Percentiles rank a stretch among this genome's conserved stretches.
Conservation (phyloP, 345 rosid genomes). For the Aegle marmelos region DNA sequence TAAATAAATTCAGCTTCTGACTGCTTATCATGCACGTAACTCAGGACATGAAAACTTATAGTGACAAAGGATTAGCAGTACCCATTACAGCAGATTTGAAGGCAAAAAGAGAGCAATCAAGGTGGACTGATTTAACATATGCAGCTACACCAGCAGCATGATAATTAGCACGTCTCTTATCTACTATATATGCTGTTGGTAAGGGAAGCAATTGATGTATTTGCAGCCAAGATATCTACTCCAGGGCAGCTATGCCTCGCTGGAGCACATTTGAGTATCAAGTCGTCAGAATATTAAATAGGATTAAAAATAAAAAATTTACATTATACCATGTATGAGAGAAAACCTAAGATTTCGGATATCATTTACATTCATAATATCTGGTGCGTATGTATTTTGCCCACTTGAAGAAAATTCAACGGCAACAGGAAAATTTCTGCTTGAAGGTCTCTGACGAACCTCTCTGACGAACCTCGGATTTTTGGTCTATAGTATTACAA, state of each 20-base stretch:
- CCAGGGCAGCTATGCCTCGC: slow-evolving; percentile 51
- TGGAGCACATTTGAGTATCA: slow-evolving; percentile 16
- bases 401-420: slow-evolving; percentile 41
- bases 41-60: neutral
- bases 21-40: neutral
- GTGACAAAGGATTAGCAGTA: slow-evolving; percentile 30
- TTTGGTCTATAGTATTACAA: neutral
- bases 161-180: slow-evolving; percentile 22
- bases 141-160: slow-evolving; percentile 45
- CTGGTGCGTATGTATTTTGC: slow-evolving; percentile 17
- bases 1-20: slow-evolving; percentile 35
- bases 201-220: slow-evolving; percentile 24
- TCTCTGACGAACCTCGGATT: slow-evolving; percentile 9
- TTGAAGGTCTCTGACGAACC: slow-evolving; percentile 8
- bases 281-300: no score
- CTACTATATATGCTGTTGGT: neutral
- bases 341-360: no score
- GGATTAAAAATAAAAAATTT: neutral
- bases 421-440: slow-evolving; percentile 25
- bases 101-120: slow-evolving; percentile 57
- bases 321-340: neutral
- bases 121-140: slow-evolving; percentile 30
- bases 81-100: slow-evolving; percentile 63
- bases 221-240: slow-evolving; percentile 41
- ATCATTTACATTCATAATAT: slow-evolving; percentile 18